Conservation (phyloP, 2,329 filamentous ascomycete species). For the Talaromyces sp. region DNA sequence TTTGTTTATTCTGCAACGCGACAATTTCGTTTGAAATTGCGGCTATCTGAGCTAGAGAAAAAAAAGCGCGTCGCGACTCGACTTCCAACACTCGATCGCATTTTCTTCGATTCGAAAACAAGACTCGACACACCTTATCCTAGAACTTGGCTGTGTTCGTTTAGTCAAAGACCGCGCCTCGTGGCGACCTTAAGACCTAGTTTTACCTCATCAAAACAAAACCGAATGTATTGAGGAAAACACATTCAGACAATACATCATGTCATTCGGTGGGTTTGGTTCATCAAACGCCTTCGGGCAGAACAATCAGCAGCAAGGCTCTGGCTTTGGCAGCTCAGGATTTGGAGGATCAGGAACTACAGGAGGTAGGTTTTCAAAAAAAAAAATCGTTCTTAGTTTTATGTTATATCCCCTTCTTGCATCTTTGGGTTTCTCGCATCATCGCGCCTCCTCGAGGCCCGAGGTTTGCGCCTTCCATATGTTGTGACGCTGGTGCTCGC, state of each 20-base stretch:
- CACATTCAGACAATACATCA: constrained; percentile 28
- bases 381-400: not conserved
- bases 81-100: not conserved
- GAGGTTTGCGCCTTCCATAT: constrained; percentile 8
- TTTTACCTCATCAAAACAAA: not conserved
- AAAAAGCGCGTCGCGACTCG: constrained; percentile 17
- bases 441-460: not conserved
- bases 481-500: constrained; percentile 28
- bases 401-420: not conserved
- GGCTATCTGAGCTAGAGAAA: constrained; percentile 8
- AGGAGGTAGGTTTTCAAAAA: constrained; percentile 34
- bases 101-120: not conserved
- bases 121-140: not conserved
- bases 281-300: constrained; percentile 58
- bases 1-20: constrained; percentile 6
- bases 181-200: not conserved
- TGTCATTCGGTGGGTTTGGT: constrained; percentile 40
- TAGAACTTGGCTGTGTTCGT: not conserved
- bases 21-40: not conserved
- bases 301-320: constrained; percentile 49
- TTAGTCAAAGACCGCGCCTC: not conserved
- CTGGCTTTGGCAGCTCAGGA: constrained; percentile 37
- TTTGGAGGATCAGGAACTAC: constrained; percentile 32
- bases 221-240: constrained; percentile 30
- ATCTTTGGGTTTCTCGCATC: constrained; percentile 3